Evolutionary conservation across 2,329 filamentous ascomycete genomes (phyloP).

Genomic region (Ascochyta pisi): DNA sequence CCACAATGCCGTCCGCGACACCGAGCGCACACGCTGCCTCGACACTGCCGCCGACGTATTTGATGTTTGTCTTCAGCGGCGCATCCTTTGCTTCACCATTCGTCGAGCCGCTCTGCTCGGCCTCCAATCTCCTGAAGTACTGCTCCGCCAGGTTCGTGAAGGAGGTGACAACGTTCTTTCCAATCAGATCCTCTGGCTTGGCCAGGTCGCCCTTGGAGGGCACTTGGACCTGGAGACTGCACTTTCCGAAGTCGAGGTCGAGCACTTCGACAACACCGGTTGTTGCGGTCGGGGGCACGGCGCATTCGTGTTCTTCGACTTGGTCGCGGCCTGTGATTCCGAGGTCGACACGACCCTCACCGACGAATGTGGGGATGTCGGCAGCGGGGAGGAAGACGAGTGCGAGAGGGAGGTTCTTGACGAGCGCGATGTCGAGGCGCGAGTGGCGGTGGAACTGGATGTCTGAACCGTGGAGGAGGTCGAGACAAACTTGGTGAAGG

Average conservation of each 20-base stretch:
- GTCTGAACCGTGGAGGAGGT: conserved; percentile 91
- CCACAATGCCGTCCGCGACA: conserved; percentile 95
- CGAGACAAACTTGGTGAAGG: conserved; percentile 84
- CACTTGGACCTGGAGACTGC: conserved; percentile 96
- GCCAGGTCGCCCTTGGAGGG: conserved; percentile 80
- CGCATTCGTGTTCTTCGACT: conserved; percentile 85
- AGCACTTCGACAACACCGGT: conserved; percentile 80
- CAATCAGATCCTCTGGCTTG: conserved; percentile 78
- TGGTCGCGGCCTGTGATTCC: conserved; percentile 96
- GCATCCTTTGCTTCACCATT: conserved; percentile 48
- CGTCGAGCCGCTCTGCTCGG: conserved; percentile 47
- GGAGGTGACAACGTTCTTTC: conserved; percentile 93
- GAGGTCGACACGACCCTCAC: conserved; percentile 89
- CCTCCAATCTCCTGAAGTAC: conserved; percentile 84
- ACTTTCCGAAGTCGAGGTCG: conserved; percentile 88
- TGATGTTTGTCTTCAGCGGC: conserved; percentile 85
- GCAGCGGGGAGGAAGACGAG: conserved; percentile 96
- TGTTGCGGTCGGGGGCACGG: conserved; percentile 54
- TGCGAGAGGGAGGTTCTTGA: conserved; percentile 95
- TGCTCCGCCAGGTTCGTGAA: conserved; percentile 84
- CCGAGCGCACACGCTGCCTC: conserved; percentile 95
- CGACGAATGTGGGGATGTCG: conserved; percentile 97
- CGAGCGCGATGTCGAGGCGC: conserved; percentile 94
- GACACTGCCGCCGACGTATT: conserved; percentile 94
- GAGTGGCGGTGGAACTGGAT: conserved; percentile 96